phyloP scores from a whole-genome alignment of 2,329 filamentous ascomycete species.

The Alternaria gansuensis region DNA sequence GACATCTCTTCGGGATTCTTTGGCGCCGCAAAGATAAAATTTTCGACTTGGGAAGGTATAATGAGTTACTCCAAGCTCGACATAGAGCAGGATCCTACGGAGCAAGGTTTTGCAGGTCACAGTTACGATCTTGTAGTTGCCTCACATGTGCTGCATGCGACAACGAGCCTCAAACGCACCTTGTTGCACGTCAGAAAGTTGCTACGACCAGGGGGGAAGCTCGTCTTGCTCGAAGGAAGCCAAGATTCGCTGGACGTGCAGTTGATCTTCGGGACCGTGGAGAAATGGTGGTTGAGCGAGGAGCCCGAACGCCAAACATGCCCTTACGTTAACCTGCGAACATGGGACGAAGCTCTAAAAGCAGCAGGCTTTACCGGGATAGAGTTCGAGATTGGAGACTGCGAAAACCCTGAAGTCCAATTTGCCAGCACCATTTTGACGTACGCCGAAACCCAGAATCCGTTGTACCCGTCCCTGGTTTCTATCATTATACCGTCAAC shows the following conservation, averaged over 20 bases:
- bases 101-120: not conserved
- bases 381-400: conserved; percentile 10
- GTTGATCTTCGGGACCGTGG: conserved; percentile 1
- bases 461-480: not conserved
- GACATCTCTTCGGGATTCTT: conserved; percentile 12
- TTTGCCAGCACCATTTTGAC: conserved; percentile 7
- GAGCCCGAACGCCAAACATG: conserved; percentile 8
- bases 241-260: conserved; percentile 6
- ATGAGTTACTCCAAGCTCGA: conserved; percentile 7
- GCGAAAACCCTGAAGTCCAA: conserved; percentile 6
- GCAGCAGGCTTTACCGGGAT: conserved; percentile 5
- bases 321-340: not conserved
- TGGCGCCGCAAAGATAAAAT: conserved; percentile 4
- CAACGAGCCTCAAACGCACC: conserved; percentile 1
- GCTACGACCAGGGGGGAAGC: conserved; percentile 1
- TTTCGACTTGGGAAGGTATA: not conserved
- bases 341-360: conserved; percentile 3
- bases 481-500: not conserved
- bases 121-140: conserved; percentile 11
- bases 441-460: conserved; percentile 2
- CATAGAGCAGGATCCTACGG: conserved; percentile 5
- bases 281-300: conserved; percentile 7
- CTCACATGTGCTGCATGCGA: conserved; percentile 8
- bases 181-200: conserved; percentile 6
- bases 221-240: conserved; percentile 1